A percentile compares a stretch with the other conserved stretches of the same genome.
phyloP scores from a whole-genome alignment of 768 basidiomycete species.

The Xanthoconium purpureum region DNA sequence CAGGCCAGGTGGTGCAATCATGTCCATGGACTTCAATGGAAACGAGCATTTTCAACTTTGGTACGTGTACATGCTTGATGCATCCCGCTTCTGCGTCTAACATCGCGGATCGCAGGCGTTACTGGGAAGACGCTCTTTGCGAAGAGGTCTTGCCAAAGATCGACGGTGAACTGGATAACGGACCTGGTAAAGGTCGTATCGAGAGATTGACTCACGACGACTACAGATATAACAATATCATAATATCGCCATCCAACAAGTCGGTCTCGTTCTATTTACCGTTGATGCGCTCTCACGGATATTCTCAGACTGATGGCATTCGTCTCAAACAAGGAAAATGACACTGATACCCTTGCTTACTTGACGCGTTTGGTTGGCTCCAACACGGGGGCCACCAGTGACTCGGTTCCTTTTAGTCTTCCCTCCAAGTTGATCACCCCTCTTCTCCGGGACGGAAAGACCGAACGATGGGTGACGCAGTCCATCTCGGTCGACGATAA shows the following conservation, averaged over 20 bases:
- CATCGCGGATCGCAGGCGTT: conserved; percentile 30
- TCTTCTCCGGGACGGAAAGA: conserved; percentile 28
- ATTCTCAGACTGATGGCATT: conserved; percentile 36
- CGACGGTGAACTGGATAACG: conserved; percentile 38
- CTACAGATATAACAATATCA: conserved; percentile 29
- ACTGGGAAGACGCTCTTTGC: conserved; percentile 39
- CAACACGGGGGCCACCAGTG: conserved; percentile 27
- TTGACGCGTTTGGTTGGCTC: conserved; percentile 32
- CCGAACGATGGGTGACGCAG: conserved; percentile 30
- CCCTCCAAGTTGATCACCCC: conserved; percentile 36
- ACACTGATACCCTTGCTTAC: conserved; percentile 38
- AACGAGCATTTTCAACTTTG: conserved; percentile 43
- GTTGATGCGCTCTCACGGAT: neutral
- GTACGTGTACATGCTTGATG: conserved; percentile 16
- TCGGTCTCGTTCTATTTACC: conserved; percentile 10
- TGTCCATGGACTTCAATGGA: conserved; percentile 41
- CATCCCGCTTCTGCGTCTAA: neutral
- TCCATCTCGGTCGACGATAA: conserved; percentile 40
- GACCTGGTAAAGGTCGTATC: conserved; percentile 38
- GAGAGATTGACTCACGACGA: conserved; percentile 42
- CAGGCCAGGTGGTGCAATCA: conserved; percentile 36
- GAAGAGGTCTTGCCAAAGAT: conserved; percentile 31
- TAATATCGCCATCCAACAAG: conserved; percentile 38
- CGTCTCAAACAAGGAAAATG: conserved; percentile 41
- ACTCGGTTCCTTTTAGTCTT: conserved; percentile 31